Percentiles rank a stretch among this genome's conserved stretches.
Evolutionary conservation across 2,329 filamentous ascomycete species (phyloP).

Genomic region (Alternaria triticina): DNA sequence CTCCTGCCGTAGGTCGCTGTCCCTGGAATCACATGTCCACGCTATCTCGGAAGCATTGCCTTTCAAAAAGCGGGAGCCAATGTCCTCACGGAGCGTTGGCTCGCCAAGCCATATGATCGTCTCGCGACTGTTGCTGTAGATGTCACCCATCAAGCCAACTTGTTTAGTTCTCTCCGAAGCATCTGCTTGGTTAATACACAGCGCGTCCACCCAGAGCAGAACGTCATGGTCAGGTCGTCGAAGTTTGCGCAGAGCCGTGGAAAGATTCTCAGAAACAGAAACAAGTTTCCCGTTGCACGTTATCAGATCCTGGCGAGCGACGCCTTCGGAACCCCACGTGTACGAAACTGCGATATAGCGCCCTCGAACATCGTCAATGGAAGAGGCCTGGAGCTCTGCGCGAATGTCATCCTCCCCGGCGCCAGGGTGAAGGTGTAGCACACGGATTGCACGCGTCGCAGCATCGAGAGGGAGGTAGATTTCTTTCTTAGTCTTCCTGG

Average conservation of each 20-base stretch:
- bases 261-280: conserved; percentile 20
- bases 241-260: conserved; percentile 17
- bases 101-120: conserved; percentile 11
- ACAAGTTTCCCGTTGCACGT: conserved; percentile 12
- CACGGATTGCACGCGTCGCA: conserved; percentile 5
- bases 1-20: neutral
- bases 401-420: conserved; percentile 10
- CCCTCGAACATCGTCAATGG: conserved; percentile 9
- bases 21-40: conserved; percentile 1
- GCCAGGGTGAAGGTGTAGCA: conserved; percentile 15
- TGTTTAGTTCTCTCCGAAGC: conserved; percentile 3
- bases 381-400: conserved; percentile 4
- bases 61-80: neutral
- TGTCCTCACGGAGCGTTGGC: neutral
- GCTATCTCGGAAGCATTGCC: neutral
- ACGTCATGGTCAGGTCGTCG: conserved; percentile 5
- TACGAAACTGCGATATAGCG: conserved; percentile 21
- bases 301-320: conserved; percentile 12
- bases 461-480: neutral
- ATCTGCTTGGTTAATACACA: conserved; percentile 10
- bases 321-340: conserved; percentile 14
- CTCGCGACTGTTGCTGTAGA: conserved; percentile 9
- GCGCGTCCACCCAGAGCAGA: conserved; percentile 6
- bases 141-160: conserved; percentile 9
- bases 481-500: neutral